Conservation (phyloP, 805 yeast species). For the Pichia heedii region DNA sequence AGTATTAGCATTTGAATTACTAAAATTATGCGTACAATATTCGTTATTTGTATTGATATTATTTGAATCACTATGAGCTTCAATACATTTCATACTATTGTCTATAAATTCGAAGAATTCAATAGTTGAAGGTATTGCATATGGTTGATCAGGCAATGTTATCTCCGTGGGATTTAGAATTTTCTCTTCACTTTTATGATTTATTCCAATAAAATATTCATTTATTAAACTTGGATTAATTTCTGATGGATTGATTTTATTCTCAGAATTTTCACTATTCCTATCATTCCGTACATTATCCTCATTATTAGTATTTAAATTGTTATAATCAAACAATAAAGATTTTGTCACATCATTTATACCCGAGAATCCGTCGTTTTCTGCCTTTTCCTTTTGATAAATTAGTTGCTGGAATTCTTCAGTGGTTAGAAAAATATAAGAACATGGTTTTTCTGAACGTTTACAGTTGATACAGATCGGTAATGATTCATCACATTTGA, state of each 20-base stretch:
- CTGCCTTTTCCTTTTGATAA: neutral
- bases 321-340: too few relatives aligned
- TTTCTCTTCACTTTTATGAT: neutral
- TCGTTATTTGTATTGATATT: neutral
- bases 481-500: constrained; percentile 22
- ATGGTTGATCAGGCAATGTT: neutral
- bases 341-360: neutral
- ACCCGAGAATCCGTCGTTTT: too few relatives aligned
- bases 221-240: neutral
- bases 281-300: neutral
- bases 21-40: too few relatives aligned
- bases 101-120: neutral
- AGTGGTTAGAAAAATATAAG: constrained; percentile 1
- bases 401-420: constrained; percentile 3
- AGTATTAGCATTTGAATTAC: too few relatives aligned
- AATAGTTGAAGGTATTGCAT: neutral
- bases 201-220: neutral
- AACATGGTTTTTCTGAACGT: constrained; percentile 8
- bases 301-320: neutral
- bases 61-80: too few relatives aligned
- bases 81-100: neutral
- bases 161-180: too few relatives aligned
- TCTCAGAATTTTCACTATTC: neutral
- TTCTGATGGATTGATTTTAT: neutral
- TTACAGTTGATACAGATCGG: constrained; percentile 22